Evolutionary conservation across 306 rosid genomes (phyloP).

Genomic region (Medicago lupulina): DNA sequence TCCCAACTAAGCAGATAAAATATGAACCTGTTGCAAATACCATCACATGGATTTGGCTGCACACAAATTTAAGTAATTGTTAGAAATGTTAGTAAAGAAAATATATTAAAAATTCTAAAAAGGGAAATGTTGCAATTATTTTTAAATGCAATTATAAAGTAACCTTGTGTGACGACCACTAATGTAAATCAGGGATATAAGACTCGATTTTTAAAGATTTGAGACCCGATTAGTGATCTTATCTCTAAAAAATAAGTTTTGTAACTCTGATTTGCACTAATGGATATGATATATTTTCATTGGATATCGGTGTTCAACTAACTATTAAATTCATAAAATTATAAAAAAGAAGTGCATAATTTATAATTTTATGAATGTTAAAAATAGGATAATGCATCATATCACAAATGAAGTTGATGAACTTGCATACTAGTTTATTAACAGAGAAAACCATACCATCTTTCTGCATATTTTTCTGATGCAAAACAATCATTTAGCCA

Average conservation of each 20-base stretch:
- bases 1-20: slow-evolving; percentile 78
- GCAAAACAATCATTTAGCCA: slow-evolving; percentile 79
- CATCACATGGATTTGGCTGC: slow-evolving; percentile 88
- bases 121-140: too few relatives aligned
- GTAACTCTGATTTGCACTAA: too few relatives aligned
- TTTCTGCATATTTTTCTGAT: slow-evolving; percentile 66
- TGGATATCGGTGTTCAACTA: too few relatives aligned
- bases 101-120: too few relatives aligned
- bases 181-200: too few relatives aligned
- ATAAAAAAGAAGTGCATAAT: neutral
- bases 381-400: neutral
- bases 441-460: slow-evolving; percentile 69
- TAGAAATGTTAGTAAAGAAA: neutral
- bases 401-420: neutral
- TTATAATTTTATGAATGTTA: neutral
- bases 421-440: slow-evolving; percentile 12
- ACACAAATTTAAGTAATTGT: neutral
- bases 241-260: too few relatives aligned
- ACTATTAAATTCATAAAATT: too few relatives aligned
- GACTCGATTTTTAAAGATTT: too few relatives aligned
- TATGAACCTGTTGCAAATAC: slow-evolving; percentile 71
- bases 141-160: too few relatives aligned
- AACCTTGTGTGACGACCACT: too few relatives aligned
- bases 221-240: too few relatives aligned
- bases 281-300: too few relatives aligned